Percentiles rank a stretch among this genome's conserved stretches.
Conservation (phyloP, 495 filamentous ascomycete species). For the Rusavskia elegans region DNA sequence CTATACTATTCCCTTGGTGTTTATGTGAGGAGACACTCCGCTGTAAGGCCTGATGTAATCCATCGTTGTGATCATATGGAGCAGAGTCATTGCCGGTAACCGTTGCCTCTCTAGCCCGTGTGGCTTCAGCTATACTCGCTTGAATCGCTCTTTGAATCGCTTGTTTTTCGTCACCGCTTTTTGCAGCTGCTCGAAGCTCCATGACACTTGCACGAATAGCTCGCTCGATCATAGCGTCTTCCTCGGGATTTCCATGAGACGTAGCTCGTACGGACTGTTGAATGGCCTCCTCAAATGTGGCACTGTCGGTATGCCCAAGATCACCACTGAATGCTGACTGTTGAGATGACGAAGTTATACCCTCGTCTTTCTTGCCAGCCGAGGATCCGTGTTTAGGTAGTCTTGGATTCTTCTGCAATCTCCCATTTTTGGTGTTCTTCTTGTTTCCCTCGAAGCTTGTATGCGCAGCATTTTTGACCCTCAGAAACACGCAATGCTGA, state of each 20-base stretch:
- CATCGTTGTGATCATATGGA: constrained; percentile 3
- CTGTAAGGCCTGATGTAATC: constrained; percentile 10
- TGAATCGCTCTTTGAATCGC: constrained; percentile 16
- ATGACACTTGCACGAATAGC: constrained; percentile 52
- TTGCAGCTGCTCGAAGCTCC: constrained; percentile 33
- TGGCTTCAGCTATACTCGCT: constrained; percentile 20
- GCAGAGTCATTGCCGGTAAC: constrained; percentile 6
- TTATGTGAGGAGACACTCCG: not conserved
- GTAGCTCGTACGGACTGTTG: constrained; percentile 48
- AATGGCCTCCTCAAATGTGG: constrained; percentile 55
- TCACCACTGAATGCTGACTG: not conserved
- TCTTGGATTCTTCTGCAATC: constrained; percentile 11
- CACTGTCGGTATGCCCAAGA: constrained; percentile 8
- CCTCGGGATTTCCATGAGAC: constrained; percentile 45
- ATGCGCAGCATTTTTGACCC: constrained; percentile 17
- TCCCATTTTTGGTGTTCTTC: constrained; percentile 20
- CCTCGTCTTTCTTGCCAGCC: not conserved
- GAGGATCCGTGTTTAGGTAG: constrained; percentile 1
- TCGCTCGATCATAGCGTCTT: constrained; percentile 50
- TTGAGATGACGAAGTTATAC: constrained; percentile 1
- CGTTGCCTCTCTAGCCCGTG: constrained; percentile 12
- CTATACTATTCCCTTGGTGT: not conserved
- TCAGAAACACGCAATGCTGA: constrained; percentile 21
- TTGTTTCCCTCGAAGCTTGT: constrained; percentile 27
- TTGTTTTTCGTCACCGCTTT: constrained; percentile 14